Conservation (phyloP, 139 green algal species). For the Chlamydomonas eustigma region DNA sequence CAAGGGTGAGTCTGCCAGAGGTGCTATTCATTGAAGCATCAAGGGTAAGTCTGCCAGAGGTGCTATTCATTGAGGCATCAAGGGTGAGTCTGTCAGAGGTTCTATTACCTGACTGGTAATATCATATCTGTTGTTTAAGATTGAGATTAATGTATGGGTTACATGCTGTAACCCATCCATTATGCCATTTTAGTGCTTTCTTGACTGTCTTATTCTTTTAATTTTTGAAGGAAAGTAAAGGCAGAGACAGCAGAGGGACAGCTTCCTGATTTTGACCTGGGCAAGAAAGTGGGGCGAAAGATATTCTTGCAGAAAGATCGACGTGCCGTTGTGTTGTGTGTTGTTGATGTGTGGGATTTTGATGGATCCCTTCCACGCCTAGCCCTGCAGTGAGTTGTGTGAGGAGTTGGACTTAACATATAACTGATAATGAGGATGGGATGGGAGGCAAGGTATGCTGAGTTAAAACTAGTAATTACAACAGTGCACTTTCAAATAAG, state of each 20-base stretch:
- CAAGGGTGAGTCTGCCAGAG: slow-evolving; percentile 77
- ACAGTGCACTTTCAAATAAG: background rate
- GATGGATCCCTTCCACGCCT: slow-evolving; percentile 87
- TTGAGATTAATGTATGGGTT: background rate
- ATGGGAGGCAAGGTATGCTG: too few relatives aligned
- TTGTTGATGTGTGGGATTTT: slow-evolving; percentile 92
- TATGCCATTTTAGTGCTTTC: too few relatives aligned
- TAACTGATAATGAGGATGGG: too few relatives aligned
- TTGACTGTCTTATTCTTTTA: background rate
- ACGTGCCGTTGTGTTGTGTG: slow-evolving; percentile 74
- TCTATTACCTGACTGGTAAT: background rate
- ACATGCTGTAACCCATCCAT: too few relatives aligned
- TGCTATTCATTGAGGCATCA: slow-evolving; percentile 86
- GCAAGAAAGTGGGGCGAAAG: slow-evolving; percentile 63
- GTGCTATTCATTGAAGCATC: too few relatives aligned
- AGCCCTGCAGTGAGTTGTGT: slow-evolving; percentile 40
- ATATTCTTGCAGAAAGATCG: slow-evolving; percentile 75
- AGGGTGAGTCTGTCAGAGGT: too few relatives aligned
- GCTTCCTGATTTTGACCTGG: slow-evolving; percentile 82
- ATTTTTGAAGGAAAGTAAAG: slow-evolving; percentile 63
- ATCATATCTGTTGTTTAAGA: background rate
- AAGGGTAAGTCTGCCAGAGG: slow-evolving; percentile 86
- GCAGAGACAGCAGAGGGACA: slow-evolving; percentile 48
- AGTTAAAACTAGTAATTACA: too few relatives aligned
- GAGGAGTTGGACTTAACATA: too few relatives aligned